Base-by-base conservation (phyloP, 441 rosid genomes). In the Codiaeum variegatum region DNA sequence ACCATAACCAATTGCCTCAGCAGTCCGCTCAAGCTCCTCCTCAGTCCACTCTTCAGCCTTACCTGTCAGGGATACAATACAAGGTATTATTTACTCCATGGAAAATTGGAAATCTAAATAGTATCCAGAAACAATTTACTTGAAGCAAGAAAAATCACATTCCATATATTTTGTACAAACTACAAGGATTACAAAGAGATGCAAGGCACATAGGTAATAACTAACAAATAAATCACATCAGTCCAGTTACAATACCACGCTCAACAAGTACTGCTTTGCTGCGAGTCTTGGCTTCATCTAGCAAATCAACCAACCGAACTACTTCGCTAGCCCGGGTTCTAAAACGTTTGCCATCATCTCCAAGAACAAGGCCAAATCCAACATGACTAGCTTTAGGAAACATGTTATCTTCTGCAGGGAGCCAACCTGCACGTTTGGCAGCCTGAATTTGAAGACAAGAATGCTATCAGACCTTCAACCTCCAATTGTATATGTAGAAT, bases 1-100 rank as follows among this genome's bases (percentile, higher is more conserved):
- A 76, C 98, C 97, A 83, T 94, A 94, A 76, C 97, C 98, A 79
- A 91, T 79, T 56, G 98, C 98, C 79, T 91, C 92, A 8, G 97
- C 97, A 69, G 88, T 94, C 78, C 87, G 87, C 81, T 88, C 96
- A 69, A 94, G 88, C 86, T 94, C 97, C 83, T 86, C 88, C 34
- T 84, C 84, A 5, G 92, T 89, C 97, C 95, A 94, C 76, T 88
- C 97, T 84, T 83, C 83, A 81, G 78, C 96, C 89, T 90, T 89
- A 63, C 92, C 98, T 91, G 82, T 65, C 62, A 51, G 77, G 24
- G 64, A 55, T 29, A 77, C 6, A 71, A 61, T 24, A 46, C 18
- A 29, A 28, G 19, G 32, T 28, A 19, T 28, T 29, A 60, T 60
- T 31, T 18, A 18, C 64, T 29, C 1, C 7, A 60, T 18, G 18